A percentile compares a stretch with the other conserved stretches of the same genome.
Conservation (phyloP, 2,329 filamentous ascomycete genomes). For the Fusarium sp. region DNA sequence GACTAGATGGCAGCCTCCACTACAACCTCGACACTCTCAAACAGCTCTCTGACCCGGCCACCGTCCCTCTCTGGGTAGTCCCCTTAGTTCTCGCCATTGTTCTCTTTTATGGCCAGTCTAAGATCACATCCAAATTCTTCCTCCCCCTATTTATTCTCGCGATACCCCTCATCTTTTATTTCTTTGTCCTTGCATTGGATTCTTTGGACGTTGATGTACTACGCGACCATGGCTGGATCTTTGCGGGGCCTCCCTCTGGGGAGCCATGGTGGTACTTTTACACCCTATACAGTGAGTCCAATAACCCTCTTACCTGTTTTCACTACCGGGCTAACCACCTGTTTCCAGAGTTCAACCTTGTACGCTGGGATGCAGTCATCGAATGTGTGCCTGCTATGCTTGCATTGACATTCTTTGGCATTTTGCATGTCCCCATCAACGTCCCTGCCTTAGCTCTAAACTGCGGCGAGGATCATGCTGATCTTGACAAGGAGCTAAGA, state of each 20-base stretch:
- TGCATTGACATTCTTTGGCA: constrained; percentile 94
- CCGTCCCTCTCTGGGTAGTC: constrained; percentile 81
- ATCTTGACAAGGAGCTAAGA: constrained; percentile 89
- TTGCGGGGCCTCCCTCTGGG: constrained; percentile 80
- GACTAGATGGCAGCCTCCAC: constrained; percentile 83
- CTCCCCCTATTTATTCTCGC: constrained; percentile 85
- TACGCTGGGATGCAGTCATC: constrained; percentile 84
- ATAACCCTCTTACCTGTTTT: too few species aligned
- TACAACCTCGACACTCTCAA: constrained; percentile 81
- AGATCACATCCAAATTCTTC: constrained; percentile 82
- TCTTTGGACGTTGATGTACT: constrained; percentile 72
- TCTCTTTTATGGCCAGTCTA: constrained; percentile 79
- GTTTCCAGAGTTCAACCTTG: constrained; percentile 74
- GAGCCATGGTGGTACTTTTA: constrained; percentile 99
- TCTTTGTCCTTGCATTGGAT: constrained; percentile 75
- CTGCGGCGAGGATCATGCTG: constrained; percentile 89
- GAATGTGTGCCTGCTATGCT: constrained; percentile 94
- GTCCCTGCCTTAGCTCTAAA: constrained; percentile 92
- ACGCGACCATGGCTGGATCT: constrained; percentile 85
- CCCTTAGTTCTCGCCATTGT: constrained; percentile 79
- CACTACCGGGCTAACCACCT: constrained; percentile 24
- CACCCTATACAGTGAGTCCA: constrained; percentile 81
- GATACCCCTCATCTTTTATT: constrained; percentile 80
- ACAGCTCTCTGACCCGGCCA: constrained; percentile 76
- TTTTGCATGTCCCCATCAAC: constrained; percentile 97